Percentiles rank a stretch among this genome's conserved stretches.
These are phyloP conservation scores for Herpetomonas tarakana DNA, from an alignment of 208 protist genomes.

Conservation along the genomic window DNA sequence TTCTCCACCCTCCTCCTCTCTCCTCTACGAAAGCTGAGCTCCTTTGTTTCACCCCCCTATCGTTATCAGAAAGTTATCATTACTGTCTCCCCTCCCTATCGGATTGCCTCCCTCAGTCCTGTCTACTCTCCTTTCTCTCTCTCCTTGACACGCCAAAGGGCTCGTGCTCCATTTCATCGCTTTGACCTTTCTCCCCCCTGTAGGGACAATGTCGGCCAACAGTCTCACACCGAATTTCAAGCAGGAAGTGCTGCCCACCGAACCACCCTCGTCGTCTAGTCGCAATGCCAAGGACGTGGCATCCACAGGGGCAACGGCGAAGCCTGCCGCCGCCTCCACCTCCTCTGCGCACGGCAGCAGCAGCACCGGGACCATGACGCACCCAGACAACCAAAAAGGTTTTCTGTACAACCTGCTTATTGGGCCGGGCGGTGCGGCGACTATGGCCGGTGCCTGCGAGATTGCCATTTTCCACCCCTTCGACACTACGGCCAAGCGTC, in stretches of 20 bases:
- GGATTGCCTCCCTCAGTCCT: too few species aligned
- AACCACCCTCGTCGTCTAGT: too few species aligned
- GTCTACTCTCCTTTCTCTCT: too few species aligned
- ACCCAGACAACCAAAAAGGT: constrained; percentile 10
- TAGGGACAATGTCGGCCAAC: constrained; percentile 12
- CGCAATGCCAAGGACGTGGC: too few species aligned
- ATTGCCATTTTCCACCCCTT: constrained; percentile 86
- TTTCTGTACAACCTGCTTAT: constrained; percentile 35
- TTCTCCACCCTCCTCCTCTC: too few species aligned
- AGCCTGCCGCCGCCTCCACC: not conserved
- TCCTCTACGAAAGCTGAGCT: too few species aligned
- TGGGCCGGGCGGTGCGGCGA: constrained; percentile 55
- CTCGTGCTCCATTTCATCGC: too few species aligned
- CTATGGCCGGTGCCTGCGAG: constrained; percentile 63
- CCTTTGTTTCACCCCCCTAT: too few species aligned
- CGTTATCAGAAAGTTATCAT: too few species aligned
- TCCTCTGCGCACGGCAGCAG: not conserved
- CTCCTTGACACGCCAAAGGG: too few species aligned
- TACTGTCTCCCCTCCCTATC: too few species aligned
- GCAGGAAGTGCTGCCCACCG: not conserved
- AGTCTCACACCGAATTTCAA: constrained; percentile 2
- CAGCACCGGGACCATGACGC: not conserved
- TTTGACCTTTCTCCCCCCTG: too few species aligned
- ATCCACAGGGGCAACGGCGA: not conserved
- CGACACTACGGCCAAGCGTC: constrained; percentile 82